These are phyloP conservation scores for Pseudognaphalium luteoalbum DNA, from an alignment of 129 eudicot species.

Conservation along the genomic window DNA sequence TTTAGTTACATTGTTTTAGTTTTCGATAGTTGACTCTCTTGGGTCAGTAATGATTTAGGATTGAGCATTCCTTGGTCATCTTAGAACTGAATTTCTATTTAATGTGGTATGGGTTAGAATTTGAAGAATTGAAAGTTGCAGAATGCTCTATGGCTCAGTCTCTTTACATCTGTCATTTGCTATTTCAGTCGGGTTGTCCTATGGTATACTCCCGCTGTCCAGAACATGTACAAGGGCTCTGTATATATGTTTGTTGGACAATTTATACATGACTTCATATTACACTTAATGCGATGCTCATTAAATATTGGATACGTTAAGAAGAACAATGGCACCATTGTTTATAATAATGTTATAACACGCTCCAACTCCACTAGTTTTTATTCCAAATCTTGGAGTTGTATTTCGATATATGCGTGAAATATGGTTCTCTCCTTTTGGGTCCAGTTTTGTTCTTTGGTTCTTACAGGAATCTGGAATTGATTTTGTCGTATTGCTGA, in stretches of 20 bases:
- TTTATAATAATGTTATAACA: not conserved
- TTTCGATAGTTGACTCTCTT: not conserved
- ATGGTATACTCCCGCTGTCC: not conserved
- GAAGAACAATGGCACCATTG: not conserved
- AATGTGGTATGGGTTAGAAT: not conserved
- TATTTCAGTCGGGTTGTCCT: not conserved
- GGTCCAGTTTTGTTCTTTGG: not conserved
- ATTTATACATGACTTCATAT: not conserved
- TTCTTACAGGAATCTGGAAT: not conserved
- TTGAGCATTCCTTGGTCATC: not conserved
- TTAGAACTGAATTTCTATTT: not conserved
- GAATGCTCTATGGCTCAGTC: not conserved
- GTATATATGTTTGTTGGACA: no score
- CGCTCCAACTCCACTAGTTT: not conserved
- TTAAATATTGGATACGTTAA: no score
- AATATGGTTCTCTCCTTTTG: not conserved
- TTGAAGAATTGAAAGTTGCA: not conserved
- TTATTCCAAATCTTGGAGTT: not conserved
- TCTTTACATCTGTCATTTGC: not conserved
- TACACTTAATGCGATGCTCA: not conserved
- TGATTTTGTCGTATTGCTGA: not conserved
- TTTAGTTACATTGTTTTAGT: not conserved
- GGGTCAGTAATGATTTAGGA: not conserved
- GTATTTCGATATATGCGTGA: not conserved
- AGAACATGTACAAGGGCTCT: not conserved